phyloP scores from a whole-genome alignment of 1,284 basidiomycete species.

The Sanghuangporus weigelae region DNA sequence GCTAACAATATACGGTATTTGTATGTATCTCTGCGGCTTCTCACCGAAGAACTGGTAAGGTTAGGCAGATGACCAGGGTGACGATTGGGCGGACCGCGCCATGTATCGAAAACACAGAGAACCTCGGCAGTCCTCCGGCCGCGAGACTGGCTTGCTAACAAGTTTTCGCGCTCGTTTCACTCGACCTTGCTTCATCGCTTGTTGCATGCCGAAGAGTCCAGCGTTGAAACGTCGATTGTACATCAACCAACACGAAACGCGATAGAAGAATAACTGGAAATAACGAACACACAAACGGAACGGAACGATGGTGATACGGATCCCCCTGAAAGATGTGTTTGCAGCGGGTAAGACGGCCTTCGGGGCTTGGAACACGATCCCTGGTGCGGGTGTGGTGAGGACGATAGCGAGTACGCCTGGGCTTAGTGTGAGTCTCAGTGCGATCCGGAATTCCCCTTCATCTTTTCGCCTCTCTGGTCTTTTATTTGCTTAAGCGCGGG shows the following conservation, averaged over 20 bases:
- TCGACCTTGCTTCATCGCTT: too few species aligned
- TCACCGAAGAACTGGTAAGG: too few species aligned
- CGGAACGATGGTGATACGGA: conserved; percentile 12
- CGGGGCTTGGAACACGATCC: conserved; percentile 17
- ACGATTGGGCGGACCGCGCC: too few species aligned
- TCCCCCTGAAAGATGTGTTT: conserved; percentile 9
- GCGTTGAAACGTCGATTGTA: background rate
- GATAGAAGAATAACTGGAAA: background rate
- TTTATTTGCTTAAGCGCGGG: background rate
- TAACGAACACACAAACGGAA: too few species aligned
- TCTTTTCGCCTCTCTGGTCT: background rate
- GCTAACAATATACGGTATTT: too few species aligned
- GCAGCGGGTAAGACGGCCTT: conserved; percentile 12
- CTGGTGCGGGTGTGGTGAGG: conserved; percentile 7
- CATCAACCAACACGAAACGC: background rate
- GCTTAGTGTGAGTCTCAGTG: conserved; percentile 10
- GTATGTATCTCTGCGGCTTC: too few species aligned
- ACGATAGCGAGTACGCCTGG: conserved; percentile 18
- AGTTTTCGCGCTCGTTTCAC: too few species aligned
- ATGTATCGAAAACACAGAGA: too few species aligned
- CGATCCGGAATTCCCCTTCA: background rate
- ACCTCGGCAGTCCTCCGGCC: too few species aligned
- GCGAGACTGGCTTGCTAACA: too few species aligned
- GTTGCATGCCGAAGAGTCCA: background rate
- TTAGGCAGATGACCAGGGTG: too few species aligned